Evolutionary conservation across 768 basidiomycete species (phyloP).

Genomic region (Boletus pseudopeckii): DNA sequence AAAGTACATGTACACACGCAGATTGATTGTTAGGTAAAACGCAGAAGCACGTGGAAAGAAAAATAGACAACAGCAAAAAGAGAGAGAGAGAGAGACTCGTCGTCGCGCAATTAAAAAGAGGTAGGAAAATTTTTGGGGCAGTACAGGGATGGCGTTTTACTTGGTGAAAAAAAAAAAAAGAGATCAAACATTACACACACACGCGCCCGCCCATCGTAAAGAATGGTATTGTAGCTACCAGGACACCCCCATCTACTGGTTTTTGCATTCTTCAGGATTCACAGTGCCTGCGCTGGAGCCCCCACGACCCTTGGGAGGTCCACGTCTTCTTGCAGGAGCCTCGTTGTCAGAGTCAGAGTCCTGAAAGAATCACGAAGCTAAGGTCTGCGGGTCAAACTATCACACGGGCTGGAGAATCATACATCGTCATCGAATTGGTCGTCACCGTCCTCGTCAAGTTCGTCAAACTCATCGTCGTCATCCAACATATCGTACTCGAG

Average conservation of each 20-base stretch:
- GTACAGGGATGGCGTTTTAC: constrained; percentile 14
- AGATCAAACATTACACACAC: constrained; percentile 14
- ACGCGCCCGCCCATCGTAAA: constrained; percentile 1
- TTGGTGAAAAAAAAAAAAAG: constrained; percentile 1
- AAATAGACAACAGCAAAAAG: too few relatives aligned
- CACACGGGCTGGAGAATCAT: constrained; percentile 24
- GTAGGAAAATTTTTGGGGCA: background rate
- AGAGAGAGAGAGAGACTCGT: background rate
- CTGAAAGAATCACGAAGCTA: constrained; percentile 32
- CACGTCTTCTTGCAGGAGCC: constrained; percentile 55
- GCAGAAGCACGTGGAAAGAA: constrained; percentile 8
- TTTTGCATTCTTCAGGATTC: constrained; percentile 85
- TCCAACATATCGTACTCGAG: constrained; percentile 71
- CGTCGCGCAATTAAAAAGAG: constrained; percentile 1
- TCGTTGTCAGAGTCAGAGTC: constrained; percentile 71
- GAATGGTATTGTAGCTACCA: constrained; percentile 19
- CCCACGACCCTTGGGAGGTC: constrained; percentile 54
- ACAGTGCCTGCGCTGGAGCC: constrained; percentile 38
- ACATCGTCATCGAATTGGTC: constrained; percentile 62
- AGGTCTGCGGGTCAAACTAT: constrained; percentile 15
- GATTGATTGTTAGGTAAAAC: constrained; percentile 7
- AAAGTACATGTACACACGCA: constrained; percentile 7
- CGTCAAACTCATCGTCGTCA: constrained; percentile 59
- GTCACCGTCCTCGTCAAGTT: constrained; percentile 48
- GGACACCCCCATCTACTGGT: constrained; percentile 54